Base-by-base conservation (phyloP, 2,329 filamentous ascomycete genomes). In the Pyrenophora graminea region DNA sequence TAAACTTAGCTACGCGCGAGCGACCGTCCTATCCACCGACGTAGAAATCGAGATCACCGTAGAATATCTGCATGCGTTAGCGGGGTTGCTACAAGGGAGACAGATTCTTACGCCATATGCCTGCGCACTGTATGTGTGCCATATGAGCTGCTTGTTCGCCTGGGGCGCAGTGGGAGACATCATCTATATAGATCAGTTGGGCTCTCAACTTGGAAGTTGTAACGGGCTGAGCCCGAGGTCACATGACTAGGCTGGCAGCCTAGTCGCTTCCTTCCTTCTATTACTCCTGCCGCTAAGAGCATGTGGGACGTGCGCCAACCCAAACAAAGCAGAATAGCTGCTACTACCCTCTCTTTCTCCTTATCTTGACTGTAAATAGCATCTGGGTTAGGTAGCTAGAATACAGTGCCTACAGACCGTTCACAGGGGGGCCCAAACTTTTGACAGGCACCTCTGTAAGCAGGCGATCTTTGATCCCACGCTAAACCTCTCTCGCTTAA, bases 11-110 rank as follows among this genome's bases (percentile, higher is more conserved):
- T 31, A 80, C 70, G 46, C 77, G 73, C 10, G 71, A 64, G 21
- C 79, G 74, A 7, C 76, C 78, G 58, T 81, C 79, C 67, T 74
- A 81, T 39, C 78, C 77, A 43, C 76, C 76, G 43, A 80, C 80
- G 69, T 79, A 80, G 62, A 80, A 80, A 61, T 80, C 77, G n/a
- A 80, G 64, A 51, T 80, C 77, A 21, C 78, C 78, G 59, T 80
- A 78, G 69, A 81, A 80, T 41, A 80, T 78, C 67, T 70, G 45
- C 0, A 13, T 2, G 23, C 8, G 15, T 47, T 42, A 38, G 19
- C 6, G 27, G 23, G 39, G 34, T 31, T 13, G 39, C 17, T 44
- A 12, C 6, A 27, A 6, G 1, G 13, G 10, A 5, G 23, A 15
- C 19, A n/a, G 19, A 13, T 2, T 37, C 59, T 39, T 63, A 70